Percentiles rank a stretch among this genome's conserved stretches.
Conservation (phyloP, 352 stramenopile species). For the Phytophthora pinifolia region DNA sequence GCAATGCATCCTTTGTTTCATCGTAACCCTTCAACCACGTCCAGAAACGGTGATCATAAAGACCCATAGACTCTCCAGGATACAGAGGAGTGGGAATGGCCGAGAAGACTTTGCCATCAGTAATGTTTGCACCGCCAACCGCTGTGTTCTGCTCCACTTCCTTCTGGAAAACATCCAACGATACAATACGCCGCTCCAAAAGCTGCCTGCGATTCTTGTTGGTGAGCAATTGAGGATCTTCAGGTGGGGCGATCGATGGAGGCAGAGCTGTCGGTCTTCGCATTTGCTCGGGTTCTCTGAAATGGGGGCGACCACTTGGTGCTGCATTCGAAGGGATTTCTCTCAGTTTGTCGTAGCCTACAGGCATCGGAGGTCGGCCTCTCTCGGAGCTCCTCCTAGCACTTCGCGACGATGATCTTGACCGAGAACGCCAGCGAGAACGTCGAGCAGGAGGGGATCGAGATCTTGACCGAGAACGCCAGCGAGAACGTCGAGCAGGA, state of each 20-base stretch:
- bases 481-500: background rate
- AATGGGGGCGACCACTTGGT: background rate
- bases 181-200: conserved; percentile 24
- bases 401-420: conserved; percentile 15
- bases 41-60: conserved; percentile 33
- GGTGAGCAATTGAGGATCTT: conserved; percentile 7
- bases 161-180: conserved; percentile 18
- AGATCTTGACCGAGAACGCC: conserved; percentile 6
- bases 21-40: conserved; percentile 19
- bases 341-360: conserved; percentile 2
- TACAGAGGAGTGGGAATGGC: conserved; percentile 27
- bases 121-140: background rate
- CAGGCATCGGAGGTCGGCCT: background rate
- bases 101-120: conserved; percentile 1
- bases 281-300: conserved; percentile 1
- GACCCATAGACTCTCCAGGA: conserved; percentile 26
- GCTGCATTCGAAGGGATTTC: background rate
- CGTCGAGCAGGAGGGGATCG: conserved; percentile 2
- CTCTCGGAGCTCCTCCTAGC: conserved; percentile 18
- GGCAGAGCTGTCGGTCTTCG: conserved; percentile 5
- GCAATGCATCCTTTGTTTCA: conserved; percentile 26
- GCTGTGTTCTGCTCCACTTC: conserved; percentile 8
- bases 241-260: conserved; percentile 6
- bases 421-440: conserved; percentile 9
- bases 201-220: conserved; percentile 20